Percentiles rank a stretch among this genome's conserved stretches.
These are phyloP conservation scores for Saturnispora silvae DNA, from an alignment of 805 yeast genomes.

Conservation along the genomic window DNA sequence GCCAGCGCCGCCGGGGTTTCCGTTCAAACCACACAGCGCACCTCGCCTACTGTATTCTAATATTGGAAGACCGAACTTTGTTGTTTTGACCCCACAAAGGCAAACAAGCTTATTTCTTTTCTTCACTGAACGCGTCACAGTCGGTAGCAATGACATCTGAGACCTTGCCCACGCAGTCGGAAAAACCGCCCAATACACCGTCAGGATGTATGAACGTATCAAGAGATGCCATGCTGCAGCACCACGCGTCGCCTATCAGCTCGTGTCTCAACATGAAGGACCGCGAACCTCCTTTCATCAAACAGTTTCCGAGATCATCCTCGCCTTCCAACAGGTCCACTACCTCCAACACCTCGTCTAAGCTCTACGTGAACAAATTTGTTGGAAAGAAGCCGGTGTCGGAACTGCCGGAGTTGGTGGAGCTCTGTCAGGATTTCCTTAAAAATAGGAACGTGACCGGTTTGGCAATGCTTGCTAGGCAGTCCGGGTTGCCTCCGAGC, in stretches of 20 bases:
- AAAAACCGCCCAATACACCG: background rate
- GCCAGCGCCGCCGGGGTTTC: no score
- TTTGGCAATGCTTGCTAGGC: constrained; percentile 70
- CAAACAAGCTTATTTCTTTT: no score
- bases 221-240: background rate
- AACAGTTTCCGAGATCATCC: constrained; percentile 5
- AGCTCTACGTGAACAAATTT: constrained; percentile 18
- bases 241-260: background rate
- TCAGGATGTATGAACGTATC: no score
- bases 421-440: constrained; percentile 46
- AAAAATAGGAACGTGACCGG: constrained; percentile 57
- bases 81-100: no score
- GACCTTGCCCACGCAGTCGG: no score
- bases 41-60: no score
- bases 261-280: background rate
- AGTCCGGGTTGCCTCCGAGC: constrained; percentile 76
- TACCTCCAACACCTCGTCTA: constrained; percentile 12
- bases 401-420: constrained; percentile 39
- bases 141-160: no score
- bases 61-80: no score
- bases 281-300: background rate
- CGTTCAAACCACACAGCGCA: no score
- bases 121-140: no score
- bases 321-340: constrained; percentile 7
- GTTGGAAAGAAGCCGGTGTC: constrained; percentile 34